A percentile compares a stretch with the other conserved stretches of the same genome.
Conservation (phyloP, 2,329 filamentous ascomycete species). For the Venturia nashicola region DNA sequence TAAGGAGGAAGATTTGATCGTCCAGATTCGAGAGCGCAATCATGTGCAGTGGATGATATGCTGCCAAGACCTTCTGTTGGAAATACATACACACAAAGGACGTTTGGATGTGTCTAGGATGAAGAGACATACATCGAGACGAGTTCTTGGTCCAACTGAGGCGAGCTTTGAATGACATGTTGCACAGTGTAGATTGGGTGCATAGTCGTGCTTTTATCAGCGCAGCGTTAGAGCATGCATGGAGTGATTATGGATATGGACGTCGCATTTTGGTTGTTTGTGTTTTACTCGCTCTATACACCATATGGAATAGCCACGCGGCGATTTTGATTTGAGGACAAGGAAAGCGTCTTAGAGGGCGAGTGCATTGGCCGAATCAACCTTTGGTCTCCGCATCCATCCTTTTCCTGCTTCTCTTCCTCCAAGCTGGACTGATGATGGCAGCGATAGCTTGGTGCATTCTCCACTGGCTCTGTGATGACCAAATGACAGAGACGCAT, state of each 20-base stretch:
- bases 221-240: background rate
- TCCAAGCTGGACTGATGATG: no score
- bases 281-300: background rate
- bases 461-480: no score
- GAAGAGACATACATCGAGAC: background rate
- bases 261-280: background rate
- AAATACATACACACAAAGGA: background rate
- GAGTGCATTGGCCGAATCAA: background rate
- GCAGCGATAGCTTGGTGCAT: no score
- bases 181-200: background rate
- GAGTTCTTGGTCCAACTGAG: background rate
- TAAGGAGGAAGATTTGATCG: slow-evolving; percentile 6
- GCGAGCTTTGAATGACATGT: background rate
- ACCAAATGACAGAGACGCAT: no score
- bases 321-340: background rate
- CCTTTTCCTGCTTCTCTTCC: no score
- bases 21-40: no score
- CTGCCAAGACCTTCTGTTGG: background rate
- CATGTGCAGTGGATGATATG: background rate
- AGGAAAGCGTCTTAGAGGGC: background rate
- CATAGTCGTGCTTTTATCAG: background rate
- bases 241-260: background rate
- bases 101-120: background rate
- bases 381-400: no score
- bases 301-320: background rate